Base-by-base conservation (phyloP, 2,329 filamentous ascomycete genomes). In the Penicillium sp. region DNA sequence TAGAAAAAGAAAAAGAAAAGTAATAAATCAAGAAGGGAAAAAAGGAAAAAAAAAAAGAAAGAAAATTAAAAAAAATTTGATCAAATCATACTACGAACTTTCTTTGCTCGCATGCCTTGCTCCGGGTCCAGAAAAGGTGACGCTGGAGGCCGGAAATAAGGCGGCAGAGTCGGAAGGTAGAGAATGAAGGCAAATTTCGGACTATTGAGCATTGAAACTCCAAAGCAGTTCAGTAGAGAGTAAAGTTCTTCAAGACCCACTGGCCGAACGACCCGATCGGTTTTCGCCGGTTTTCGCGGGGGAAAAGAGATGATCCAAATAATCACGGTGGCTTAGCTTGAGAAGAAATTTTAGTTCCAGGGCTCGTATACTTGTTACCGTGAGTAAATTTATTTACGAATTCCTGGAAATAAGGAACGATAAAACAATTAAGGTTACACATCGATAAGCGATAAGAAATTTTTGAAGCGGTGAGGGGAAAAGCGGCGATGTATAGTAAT, bases 211-310 rank as follows among this genome's bases (percentile, higher is more conserved):
- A 46, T 46, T 46, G 37, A 41, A 41, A 37, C n/a, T 4, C 35
- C 13, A 11, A 13, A 39, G 37, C 27, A 10, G 29, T 29, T 29
- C n/a, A 19, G n/a, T 29, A 22, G 19, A 41, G 22, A 41, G 11
- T 13, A 41, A 31, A 27, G 29, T 29, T 47, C 5, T 5, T 33
- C 9, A 33, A 35, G 53, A 59, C 56, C 56, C 56, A 56, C 45
- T 44, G 52, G 51, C 31, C n/a, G 27, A 31, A 14, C 5, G 29
- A 48, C 49, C 55, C 35, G 55, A 53, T 53, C 50, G 45, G 14
- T 41, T 56, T 59, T 59, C 43, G 53, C 57, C 49, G 55, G 51
- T 52, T 65, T 67, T 68, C 65, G 64, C 60, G 66, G 66, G 67
- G 67, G 59, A 68, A 66, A 67, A 68, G 61, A 53, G 48, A 55